Percentiles rank a stretch among this genome's conserved stretches.
These are phyloP conservation scores for Nasturtium officinale DNA, from an alignment of 345 rosid species.

Conservation along the genomic window DNA sequence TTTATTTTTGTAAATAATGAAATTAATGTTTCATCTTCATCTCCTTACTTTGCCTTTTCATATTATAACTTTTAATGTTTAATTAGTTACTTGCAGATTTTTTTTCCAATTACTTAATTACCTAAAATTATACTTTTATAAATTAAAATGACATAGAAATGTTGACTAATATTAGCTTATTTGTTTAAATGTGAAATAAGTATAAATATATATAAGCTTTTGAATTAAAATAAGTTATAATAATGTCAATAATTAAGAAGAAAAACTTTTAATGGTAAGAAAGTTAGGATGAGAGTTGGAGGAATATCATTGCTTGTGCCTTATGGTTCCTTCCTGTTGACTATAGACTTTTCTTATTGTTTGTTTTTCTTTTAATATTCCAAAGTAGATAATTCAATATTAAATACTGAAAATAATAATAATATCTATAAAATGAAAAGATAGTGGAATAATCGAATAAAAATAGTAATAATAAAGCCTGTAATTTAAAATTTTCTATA, in stretches of 20 bases:
- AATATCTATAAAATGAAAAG: background rate
- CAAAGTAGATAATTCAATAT: constrained; percentile 17
- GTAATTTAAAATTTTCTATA: background rate
- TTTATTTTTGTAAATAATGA: constrained; percentile 14
- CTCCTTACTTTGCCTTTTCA: constrained; percentile 33
- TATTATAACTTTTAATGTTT: constrained; percentile 5
- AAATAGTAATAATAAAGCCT: background rate
- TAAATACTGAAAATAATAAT: background rate
- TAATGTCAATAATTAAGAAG: constrained; percentile 14
- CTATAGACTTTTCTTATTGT: constrained; percentile 41
- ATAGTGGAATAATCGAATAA: background rate
- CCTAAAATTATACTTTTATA: background rate
- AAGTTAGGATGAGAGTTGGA: constrained; percentile 38
- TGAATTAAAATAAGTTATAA: background rate
- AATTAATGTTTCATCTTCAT: constrained; percentile 42
- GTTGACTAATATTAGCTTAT: constrained; percentile 1
- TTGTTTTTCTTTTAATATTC: constrained; percentile 30
- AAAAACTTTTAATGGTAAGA: constrained; percentile 38
- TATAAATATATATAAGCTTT: background rate
- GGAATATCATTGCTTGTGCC: constrained; percentile 45
- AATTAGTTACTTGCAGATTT: background rate
- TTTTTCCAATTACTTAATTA: constrained; percentile 14
- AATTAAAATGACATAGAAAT: background rate
- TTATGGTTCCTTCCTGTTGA: constrained; percentile 44
- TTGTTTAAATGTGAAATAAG: constrained; percentile 9